Evolutionary conservation across 2,329 filamentous ascomycete genomes (phyloP), one percentile per base, ranked within the genome.

Genomic region (Leptographium flavum): DNA sequence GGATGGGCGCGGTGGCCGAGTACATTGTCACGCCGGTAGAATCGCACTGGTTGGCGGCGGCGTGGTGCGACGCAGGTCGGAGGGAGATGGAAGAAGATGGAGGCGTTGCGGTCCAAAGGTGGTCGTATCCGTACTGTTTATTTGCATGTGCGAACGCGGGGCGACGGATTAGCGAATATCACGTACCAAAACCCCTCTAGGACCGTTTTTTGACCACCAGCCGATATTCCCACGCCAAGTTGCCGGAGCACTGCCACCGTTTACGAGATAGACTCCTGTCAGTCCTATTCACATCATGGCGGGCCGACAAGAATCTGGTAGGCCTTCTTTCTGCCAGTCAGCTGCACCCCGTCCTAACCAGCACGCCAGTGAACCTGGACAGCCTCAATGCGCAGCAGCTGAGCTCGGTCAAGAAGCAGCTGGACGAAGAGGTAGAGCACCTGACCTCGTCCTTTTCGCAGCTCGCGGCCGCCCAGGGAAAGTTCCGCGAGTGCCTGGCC

Each of bases 391-490:
- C 81, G 23, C 84, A 86, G 53, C 90, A 95, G 66, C 83, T 98
- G 54, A 81, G 79, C 54, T 79, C 87, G 56, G 81, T 98, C 54
- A 95, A 98, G 71, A 87, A 92, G 63, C 90, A 95, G 63, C 81
- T 98, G 53, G 90, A 94, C 62, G 82, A 92, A 57, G 92, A 98
- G 66, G 81, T 98, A 53, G 87, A 94, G 61, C 90, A 96, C 68
- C 77, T 98, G 53, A 93, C 87, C 2, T 76, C 71, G 47, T 96
- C 92, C 10, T 94, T 94, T 67, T 74, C 83, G 42, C 92, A 94
- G 61, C 78, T 98, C 2, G 85, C 88, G 52, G 81, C 81, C 43
- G 92, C 92, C 3, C 92, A 96, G 62, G 74, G 78, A 45, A 94
- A 93, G 62, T 98, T 98, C 68, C 76, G 77, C 46, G 90, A 96